Conservation (phyloP, 768 basidiomycete species). For the Rhizopogon vinicolor region DNA sequence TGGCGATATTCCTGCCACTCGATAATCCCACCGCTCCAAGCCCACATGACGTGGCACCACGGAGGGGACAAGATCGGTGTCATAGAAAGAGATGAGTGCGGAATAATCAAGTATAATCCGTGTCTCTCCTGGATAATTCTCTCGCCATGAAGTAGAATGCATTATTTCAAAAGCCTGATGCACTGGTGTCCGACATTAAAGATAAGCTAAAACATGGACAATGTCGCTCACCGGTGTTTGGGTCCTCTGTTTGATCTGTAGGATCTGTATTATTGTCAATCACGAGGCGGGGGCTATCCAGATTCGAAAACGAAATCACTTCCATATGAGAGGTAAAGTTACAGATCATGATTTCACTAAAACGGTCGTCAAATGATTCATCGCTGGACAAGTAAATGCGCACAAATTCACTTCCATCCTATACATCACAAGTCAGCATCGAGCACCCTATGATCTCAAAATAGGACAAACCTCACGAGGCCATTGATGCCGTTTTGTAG, state of each 20-base stretch:
- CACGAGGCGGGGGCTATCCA: not conserved
- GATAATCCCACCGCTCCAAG: conserved; percentile 18
- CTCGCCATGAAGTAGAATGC: too few relatives aligned
- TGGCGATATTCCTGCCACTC: conserved; percentile 8
- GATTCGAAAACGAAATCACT: too few relatives aligned
- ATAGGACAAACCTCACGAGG: conserved; percentile 21
- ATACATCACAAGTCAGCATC: not conserved
- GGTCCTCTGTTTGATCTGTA: not conserved
- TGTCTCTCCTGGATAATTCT: not conserved
- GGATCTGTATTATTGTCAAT: fast-evolving
- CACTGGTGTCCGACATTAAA: not conserved
- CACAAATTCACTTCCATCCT: conserved; percentile 50
- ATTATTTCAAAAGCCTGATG: too few relatives aligned
- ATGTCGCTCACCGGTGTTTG: not conserved
- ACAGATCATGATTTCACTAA: conserved; percentile 45
- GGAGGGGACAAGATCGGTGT: too few relatives aligned
- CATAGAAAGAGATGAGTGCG: too few relatives aligned
- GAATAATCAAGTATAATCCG: conserved; percentile 11
- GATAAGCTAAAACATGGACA: not conserved
- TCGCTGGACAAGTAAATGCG: conserved; percentile 8
- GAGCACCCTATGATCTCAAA: not conserved
- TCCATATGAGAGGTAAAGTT: conserved; percentile 27
- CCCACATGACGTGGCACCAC: too few relatives aligned
- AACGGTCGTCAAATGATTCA: not conserved
- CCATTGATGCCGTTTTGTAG: conserved; percentile 26